Base-by-base conservation (phyloP, 805 yeast genomes). In the Saturnispora sanitii region DNA sequence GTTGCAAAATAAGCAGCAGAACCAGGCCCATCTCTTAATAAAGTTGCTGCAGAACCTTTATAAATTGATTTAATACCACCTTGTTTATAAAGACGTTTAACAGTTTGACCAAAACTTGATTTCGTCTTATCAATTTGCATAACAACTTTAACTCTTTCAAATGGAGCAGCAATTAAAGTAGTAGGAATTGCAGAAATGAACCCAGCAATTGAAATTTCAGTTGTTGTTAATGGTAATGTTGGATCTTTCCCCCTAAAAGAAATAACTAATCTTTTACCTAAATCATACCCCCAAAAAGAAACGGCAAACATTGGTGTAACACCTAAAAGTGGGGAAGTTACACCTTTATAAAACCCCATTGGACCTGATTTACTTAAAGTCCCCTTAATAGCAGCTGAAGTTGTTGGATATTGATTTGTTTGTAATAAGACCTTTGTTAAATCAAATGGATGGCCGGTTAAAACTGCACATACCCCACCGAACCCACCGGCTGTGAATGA, bases 241-340 rank as follows among this genome's bases (percentile, higher is more conserved):
- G 45, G 42, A 6, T 37, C 37, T 16, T 39, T 52, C 6, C 70
- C 69, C 3, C 66, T 58, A 42, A 54, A 61, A 3, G 60, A 49
- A 1, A 73, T 51, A 3, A 88, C 94, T 3, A 90, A 44, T 47
- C 75, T 76, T 64, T 86, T 87, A 47, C 97, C 97, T 40, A 85
- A 68, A 56, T 87, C 96, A 61, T 92, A 90, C 55, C 97, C 97
- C 97, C 98, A 90, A 66, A 90, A 90, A 2, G 95, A 82, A 19
- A 92, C 92, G 2, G 97, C 97, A 67, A 92, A 92, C 84, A 90
- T 92, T 22, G 98, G 98, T 0, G 97, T 92, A 18, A 90, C 96
- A 19, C 98, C 98, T n/a, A 84, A 57, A 39, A 90, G 65, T 3
- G 98, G 98, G 12, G 97, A 95, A 11, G 83, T 69, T 25, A 92